Base-by-base conservation (phyloP, 2,329 filamentous ascomycete species). In the Penicillium sp. region DNA sequence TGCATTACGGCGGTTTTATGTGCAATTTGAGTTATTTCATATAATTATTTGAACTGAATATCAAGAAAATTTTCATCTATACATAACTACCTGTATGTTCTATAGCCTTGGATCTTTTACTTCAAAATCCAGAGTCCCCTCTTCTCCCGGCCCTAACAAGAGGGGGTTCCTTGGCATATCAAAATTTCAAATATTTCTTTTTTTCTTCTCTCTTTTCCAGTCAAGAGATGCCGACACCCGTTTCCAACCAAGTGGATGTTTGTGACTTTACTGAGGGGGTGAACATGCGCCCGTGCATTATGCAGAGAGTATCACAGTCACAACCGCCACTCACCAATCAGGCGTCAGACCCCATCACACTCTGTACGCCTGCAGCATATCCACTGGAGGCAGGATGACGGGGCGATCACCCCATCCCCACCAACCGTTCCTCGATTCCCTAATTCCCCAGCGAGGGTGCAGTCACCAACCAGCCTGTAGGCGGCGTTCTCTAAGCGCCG, bases 251-350 rank as follows among this genome's bases (percentile, higher is more conserved):
- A 5, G 15, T 19, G 25, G 38, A 34, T 25, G 23, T 27, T 52
- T 19, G n/a, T 15, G 19, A 25, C 23, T 27, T 13, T n/a, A 3
- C 40, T 48, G 55, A 54, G 55, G 55, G 55, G 55, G 39, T 50
- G 23, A 29, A 39, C 16, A 19, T 38, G 33, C 21, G 61, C 62
- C 62, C 61, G 60, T 66, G 60, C 62, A 62, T 50, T 19, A 46
- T 72, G 70, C 70, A 72, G 58, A 33, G 5, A 41, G 38, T 50
- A 63, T 73, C 71, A 73, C 70, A 72, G 51, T 73, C 70, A 72
- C 70, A 68, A 40, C 55, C 39, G 38, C 54, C 48, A 11, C 54
- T 62, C 62, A 58, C 65, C 66, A 69, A 62, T 67, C 65, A 61
- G 60, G 50, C 45, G 48, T 52, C 57, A 39, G 53, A 45, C 34